phyloP scores from a whole-genome alignment of 805 yeast genomes.

The Brettanomyces sp. region DNA sequence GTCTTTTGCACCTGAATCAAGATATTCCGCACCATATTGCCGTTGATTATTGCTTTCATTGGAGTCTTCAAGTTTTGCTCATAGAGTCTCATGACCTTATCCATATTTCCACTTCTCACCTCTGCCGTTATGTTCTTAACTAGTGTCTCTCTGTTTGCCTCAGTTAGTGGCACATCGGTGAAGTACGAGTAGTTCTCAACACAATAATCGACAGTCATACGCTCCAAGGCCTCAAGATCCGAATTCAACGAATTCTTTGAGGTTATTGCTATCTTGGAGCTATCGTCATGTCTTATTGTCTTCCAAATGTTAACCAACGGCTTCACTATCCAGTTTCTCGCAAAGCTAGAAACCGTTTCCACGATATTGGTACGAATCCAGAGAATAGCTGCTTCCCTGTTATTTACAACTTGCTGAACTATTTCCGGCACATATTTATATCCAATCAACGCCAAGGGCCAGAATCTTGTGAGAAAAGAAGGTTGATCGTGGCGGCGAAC shows the following conservation, averaged over 20 bases:
- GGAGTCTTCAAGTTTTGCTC: constrained; percentile 71
- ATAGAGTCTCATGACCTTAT: constrained; percentile 70
- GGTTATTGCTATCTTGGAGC: constrained; percentile 63
- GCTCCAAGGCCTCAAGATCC: constrained; percentile 69
- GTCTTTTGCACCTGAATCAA: constrained; percentile 92
- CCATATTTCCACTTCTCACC: constrained; percentile 67
- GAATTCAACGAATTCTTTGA: constrained; percentile 70
- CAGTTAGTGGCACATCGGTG: constrained; percentile 1
- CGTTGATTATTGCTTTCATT: constrained; percentile 48
- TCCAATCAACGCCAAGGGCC: constrained; percentile 38
- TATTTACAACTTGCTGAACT: constrained; percentile 33
- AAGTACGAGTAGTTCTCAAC: constrained; percentile 23
- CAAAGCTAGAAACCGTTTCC: constrained; percentile 59
- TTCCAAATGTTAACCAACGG: constrained; percentile 66
- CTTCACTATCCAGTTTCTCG: constrained; percentile 72
- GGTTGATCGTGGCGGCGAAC: constrained; percentile 27
- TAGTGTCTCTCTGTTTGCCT: constrained; percentile 11
- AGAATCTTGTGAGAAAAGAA: constrained; percentile 38
- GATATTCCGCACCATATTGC: constrained; percentile 66
- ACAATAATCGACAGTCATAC: constrained; percentile 79
- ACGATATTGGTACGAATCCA: constrained; percentile 54
- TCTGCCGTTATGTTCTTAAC: constrained; percentile 29
- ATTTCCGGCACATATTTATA: constrained; percentile 47
- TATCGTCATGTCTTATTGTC: constrained; percentile 79
- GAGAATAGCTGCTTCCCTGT: constrained; percentile 40